These are phyloP conservation scores for Cystobasidiaceae sp. DNA, from an alignment of 1,284 basidiomycete genomes.

Conservation along the genomic window DNA sequence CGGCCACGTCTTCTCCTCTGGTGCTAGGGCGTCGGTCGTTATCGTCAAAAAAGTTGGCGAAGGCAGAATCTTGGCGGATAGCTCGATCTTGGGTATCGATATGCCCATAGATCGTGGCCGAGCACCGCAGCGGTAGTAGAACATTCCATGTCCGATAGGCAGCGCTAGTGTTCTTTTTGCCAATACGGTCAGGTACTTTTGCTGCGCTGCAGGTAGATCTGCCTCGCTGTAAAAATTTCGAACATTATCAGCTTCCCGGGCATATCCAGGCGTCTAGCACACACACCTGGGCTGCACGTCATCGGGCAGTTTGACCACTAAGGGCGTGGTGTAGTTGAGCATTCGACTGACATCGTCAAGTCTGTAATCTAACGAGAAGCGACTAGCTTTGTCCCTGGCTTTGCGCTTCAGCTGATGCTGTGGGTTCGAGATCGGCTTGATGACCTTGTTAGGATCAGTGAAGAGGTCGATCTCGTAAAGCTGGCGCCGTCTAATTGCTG, in stretches of 20 bases:
- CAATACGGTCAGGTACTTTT: slow-evolving; percentile 67
- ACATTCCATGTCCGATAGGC: slow-evolving; percentile 79
- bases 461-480: slow-evolving; percentile 7
- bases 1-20: slow-evolving; percentile 78
- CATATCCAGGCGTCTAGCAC: background rate
- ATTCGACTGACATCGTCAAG: slow-evolving; percentile 27
- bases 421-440: slow-evolving; percentile 18
- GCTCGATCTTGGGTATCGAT: slow-evolving; percentile 54
- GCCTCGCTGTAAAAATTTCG: slow-evolving; percentile 57
- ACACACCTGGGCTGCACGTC: background rate
- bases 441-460: background rate
- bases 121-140: slow-evolving; percentile 56
- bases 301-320: slow-evolving; percentile 10
- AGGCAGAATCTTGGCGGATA: slow-evolving; percentile 65
- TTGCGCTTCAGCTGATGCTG: slow-evolving; percentile 25
- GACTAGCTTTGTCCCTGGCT: slow-evolving; percentile 15
- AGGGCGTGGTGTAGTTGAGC: slow-evolving; percentile 4
- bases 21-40: slow-evolving; percentile 55
- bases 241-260: background rate
- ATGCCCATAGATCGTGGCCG: slow-evolving; percentile 24
- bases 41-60: slow-evolving; percentile 60
- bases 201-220: slow-evolving; percentile 72
- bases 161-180: slow-evolving; percentile 78
- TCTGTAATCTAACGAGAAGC: slow-evolving; percentile 18
- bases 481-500: background rate